Evolutionary conservation across 768 basidiomycete species (phyloP).

Genomic region (Amanita pseudoporphyria): DNA sequence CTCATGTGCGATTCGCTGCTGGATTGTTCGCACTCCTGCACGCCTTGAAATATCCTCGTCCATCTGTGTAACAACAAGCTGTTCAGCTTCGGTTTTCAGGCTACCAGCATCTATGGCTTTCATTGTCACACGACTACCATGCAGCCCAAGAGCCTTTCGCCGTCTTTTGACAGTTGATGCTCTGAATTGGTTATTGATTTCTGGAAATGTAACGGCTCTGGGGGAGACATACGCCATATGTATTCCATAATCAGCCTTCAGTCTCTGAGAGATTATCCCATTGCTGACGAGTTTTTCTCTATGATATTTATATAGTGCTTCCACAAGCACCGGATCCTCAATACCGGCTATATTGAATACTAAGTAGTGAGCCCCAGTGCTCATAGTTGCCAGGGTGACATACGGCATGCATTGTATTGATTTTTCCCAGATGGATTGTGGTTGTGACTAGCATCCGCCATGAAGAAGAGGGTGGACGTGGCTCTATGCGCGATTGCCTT

Average conservation of each 20-base stretch:
- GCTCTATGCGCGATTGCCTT: no score
- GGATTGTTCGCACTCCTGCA: slow-evolving; percentile 11
- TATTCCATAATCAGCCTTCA: slow-evolving; percentile 1
- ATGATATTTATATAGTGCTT: neutral
- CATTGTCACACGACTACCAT: slow-evolving; percentile 12
- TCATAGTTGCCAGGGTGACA: neutral
- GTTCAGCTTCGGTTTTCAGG: slow-evolving; percentile 12
- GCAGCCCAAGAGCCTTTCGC: slow-evolving; percentile 10
- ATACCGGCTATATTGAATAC: neutral
- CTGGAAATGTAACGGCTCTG: slow-evolving; percentile 11
- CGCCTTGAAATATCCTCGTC: slow-evolving; percentile 13
- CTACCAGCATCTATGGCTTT: slow-evolving; percentile 5
- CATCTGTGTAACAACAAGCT: slow-evolving; percentile 16
- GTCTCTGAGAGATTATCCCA: neutral
- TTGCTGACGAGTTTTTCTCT: neutral
- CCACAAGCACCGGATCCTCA: neutral
- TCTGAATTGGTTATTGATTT: slow-evolving; percentile 9
- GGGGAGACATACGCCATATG: slow-evolving; percentile 6
- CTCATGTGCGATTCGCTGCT: slow-evolving; percentile 11
- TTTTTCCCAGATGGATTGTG: slow-evolving; percentile 3
- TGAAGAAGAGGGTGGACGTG: no score
- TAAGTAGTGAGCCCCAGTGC: neutral
- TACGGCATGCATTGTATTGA: neutral
- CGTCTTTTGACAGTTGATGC: slow-evolving; percentile 12
- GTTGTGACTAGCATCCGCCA: no score